Conservation (phyloP, 2,329 filamentous ascomycete species). For the Aurifilum marmelostoma region DNA sequence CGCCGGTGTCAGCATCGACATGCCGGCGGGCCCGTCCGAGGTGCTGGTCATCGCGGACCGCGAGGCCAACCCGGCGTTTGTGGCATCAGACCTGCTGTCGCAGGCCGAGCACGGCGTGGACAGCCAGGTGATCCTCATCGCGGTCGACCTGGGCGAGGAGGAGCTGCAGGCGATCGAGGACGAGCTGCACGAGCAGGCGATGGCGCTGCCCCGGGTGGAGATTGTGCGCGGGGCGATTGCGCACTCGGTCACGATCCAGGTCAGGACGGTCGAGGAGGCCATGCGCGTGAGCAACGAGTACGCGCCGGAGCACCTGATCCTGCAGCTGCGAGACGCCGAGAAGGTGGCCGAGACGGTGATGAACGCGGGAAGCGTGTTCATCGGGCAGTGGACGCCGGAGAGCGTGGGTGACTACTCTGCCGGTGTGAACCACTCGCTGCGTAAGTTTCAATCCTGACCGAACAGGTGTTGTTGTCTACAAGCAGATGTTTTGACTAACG, state of each 20-base stretch:
- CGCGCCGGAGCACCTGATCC: conserved; percentile 93
- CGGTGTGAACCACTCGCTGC: conserved; percentile 94
- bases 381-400: conserved; percentile 95
- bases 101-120: conserved; percentile 97
- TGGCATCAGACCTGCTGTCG: conserved; percentile 90
- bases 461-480: too few relatives aligned
- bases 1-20: conserved; percentile 93
- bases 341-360: conserved; percentile 76
- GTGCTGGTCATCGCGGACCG: conserved; percentile 94
- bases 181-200: conserved; percentile 85
- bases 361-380: conserved; percentile 95
- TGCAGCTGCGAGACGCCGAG: conserved; percentile 81
- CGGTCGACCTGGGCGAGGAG: conserved; percentile 74
- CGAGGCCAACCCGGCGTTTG: conserved; percentile 87
- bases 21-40: conserved; percentile 96
- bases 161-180: conserved; percentile 85
- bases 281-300: conserved; percentile 89
- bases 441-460: conserved; percentile 69
- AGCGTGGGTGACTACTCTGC: conserved; percentile 98
- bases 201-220: conserved; percentile 84
- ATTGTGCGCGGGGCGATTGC: conserved; percentile 89
- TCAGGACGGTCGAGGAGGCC: conserved; percentile 71
- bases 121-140: conserved; percentile 91
- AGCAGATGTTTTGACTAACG: too few relatives aligned
- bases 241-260: conserved; percentile 87